Base-by-base conservation (phyloP, 148 eudicot genomes). In the Cornus florida region DNA sequence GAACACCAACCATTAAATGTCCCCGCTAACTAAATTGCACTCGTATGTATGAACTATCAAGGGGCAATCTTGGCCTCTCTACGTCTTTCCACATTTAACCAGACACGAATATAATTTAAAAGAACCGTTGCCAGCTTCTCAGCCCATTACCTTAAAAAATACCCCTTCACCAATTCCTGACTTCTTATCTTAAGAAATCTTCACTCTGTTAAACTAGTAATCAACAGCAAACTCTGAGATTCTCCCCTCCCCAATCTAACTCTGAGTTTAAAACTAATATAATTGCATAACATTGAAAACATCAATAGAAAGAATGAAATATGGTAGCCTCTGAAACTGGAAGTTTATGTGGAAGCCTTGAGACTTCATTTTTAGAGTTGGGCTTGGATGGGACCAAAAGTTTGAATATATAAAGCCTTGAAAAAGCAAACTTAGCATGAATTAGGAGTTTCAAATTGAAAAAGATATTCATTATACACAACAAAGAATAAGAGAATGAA, bases 121-220 rank as follows among this genome's bases (percentile, higher is more conserved):
- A 35, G 31, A 46, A 69, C 2, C 14, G 6, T 9, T 41, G 67
- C 65, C 13, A 12, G 28, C 20, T 38, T 53, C 80, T 86, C 75
- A 88, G 82, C 82, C 84, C 74, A 93, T 68, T 46, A 90, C 91
- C 84, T 92, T 90, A 0, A 93, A 88, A 75, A 94, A 91, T 66
- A 94, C 94, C 70, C 94, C 94, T 20, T 96, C 98, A 32, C 92
- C 92, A 12, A 90, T 90, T 89, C 82, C 91, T 89, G 6, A 93
- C 92, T 76, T 93, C 96, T 75, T 90, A 94, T 79, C 96, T 86
- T 83, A 94, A 81, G 69, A 87, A 94, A 94, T 83, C 94, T 88
- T 90, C 91, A 91, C 76, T 94, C 95, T 93, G 95, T 77, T 50
- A 70, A 77, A 64, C n/a, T 8, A 73, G 19, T 12, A 67, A n/a